These are phyloP conservation scores for Lumnitzera racemosa DNA, from an alignment of 345 rosid genomes.

Conservation along the genomic window DNA sequence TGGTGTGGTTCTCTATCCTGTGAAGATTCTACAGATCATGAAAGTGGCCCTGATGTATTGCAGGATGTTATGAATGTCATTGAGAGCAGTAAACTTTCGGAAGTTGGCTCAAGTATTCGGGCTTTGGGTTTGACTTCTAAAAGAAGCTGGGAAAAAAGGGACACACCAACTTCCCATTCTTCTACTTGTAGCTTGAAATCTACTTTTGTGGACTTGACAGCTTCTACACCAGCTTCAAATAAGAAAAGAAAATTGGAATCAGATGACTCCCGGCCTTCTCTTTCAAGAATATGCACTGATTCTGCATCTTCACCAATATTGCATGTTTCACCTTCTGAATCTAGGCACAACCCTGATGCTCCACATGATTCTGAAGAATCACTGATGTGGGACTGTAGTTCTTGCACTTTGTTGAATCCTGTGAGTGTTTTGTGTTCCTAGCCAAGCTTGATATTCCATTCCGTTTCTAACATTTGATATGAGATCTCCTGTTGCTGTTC, in stretches of 20 bases:
- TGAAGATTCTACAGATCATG: conserved; percentile 38
- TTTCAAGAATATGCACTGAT: conserved; percentile 4
- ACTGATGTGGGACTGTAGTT: conserved; percentile 63
- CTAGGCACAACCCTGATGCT: conserved; percentile 15
- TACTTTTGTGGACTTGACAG: conserved; percentile 13
- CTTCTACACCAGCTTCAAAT: conserved; percentile 10
- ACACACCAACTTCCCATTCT: conserved; percentile 12
- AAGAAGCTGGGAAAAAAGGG: conserved; percentile 30
- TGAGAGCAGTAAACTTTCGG: conserved; percentile 19
- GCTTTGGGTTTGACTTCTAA: conserved; percentile 23
- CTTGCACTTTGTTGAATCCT: conserved; percentile 69
- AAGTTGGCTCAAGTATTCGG: conserved; percentile 11
- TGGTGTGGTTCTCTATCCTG: conserved; percentile 72
- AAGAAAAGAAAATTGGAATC: conserved; percentile 4
- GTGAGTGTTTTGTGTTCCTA: conserved; percentile 30
- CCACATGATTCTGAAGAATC: conserved; percentile 19
- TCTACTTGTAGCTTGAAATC: conserved; percentile 8
- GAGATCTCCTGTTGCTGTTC: background rate
- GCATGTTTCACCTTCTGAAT: conserved; percentile 14
- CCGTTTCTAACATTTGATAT: background rate
- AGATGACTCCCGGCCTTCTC: background rate
- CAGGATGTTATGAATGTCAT: conserved; percentile 15
- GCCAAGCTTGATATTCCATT: background rate
- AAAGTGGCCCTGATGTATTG: conserved; percentile 22
- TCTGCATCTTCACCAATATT: conserved; percentile 31